Evolutionary conservation across 1,284 basidiomycete species (phyloP), one percentile per base, ranked within the genome.

Genomic region (Moesziomyces globuligerus): DNA sequence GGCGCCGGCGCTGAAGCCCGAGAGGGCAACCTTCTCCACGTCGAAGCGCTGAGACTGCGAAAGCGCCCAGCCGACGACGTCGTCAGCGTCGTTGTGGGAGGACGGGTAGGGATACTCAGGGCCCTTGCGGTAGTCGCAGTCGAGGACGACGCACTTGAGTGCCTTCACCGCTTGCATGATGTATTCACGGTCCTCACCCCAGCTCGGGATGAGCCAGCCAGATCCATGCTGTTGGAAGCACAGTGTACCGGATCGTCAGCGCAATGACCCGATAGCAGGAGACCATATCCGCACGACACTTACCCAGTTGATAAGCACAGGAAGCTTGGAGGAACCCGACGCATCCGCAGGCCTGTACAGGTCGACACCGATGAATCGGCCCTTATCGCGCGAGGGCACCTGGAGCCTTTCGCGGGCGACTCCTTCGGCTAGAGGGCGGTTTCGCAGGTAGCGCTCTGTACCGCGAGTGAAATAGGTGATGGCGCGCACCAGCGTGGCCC

Each of bases 51-150:
- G 20, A 15, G 56, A 32, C 24, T 74, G 71, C 23, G 60, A 42
- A n/a, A 71, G 50, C 3, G 72, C 60, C 73, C 73, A 77, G 2
- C 18, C 26, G 3, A 73, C 54, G 7, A 53, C 69, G 23, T 79
- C 75, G 18, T 75, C 66, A 11, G 59, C 61, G 46, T 79, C 75
- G 9, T 73, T 51, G 34, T 59, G 46, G 28, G 55, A 66, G 8
- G 62, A 55, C 0, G 79, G 79, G 38, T 62, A 78, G 17, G 74
- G 55, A 29, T 72, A 48, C 50, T 78, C 76, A 24, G 79, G 79
- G 11, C 67, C 72, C 48, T 80, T 80, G 29, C 79, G 77, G 40
- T 80, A 80, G 46, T 78, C 76, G 40, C 48, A 62, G 26, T 69
- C 66, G 24, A 69, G 43, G 4, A 69, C 50, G 24, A 45, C 37